Evolutionary conservation across 345 rosid genomes (phyloP), one percentile per base, ranked within the genome.

Genomic region (Garcia nutans): DNA sequence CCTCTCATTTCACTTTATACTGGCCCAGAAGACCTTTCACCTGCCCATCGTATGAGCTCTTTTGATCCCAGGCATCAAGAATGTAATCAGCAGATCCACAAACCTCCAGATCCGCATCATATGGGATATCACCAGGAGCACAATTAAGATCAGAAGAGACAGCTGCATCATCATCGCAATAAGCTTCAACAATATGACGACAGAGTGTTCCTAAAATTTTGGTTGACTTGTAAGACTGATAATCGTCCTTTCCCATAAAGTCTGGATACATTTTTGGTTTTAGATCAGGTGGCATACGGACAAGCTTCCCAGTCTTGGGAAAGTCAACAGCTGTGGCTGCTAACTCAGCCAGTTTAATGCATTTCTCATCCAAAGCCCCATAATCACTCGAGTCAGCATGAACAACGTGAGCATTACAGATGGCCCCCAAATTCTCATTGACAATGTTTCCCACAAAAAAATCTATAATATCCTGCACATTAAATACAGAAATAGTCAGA

Each of bases 311-410:
- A 6, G 98, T 93, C 86, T 93, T 95, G 17, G 98, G 97, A 77
- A 90, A 90, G 84, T 95, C 98, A 75, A 95, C 98, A 65, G 98
- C 94, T 23, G 88, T 89, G 72, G 99, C 98, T 19, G 99, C 97
- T 50, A 93, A 83, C 87, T 88, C 85, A 20, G 99, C 98, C 3
- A 95, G 87, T 15, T 41, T 80, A 64, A 82, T 31, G 81, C 98
- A 93, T 4, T 88, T 89, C 74, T 89, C 87, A 65, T 91, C 96
- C 80, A 77, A 76, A 69, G 99, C 97, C 55, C 96, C 93, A 62
- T 75, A 7, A 49, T 86, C 91, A 75, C 98, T 91, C 54, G 56
- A 74, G 83, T 91, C 98, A 57, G 99, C 92, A 78, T 85, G 98
- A 82, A 91, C 99, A 31, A 91, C 98, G 71, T 90, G 94, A 5